phyloP scores from a whole-genome alignment of 2,329 filamentous ascomycete species.

The Fusarium nanum region DNA sequence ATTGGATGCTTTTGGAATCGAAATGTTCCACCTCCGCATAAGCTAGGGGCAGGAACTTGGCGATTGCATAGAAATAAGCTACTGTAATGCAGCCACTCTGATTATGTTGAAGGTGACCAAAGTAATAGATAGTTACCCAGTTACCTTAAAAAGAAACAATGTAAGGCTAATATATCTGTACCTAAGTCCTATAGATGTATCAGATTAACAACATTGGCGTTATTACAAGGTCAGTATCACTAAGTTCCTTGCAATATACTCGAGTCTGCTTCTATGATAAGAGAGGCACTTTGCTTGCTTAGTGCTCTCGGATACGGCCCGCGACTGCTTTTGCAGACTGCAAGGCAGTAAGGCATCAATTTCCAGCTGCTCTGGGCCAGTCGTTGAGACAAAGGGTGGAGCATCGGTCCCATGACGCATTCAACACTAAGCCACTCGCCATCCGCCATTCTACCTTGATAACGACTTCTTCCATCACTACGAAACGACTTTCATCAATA shows the following conservation, averaged over 20 bases:
- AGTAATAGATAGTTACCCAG: not conserved
- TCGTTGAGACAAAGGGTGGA: conserved; percentile 42
- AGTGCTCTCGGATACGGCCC: conserved; percentile 31
- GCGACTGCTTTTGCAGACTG: conserved; percentile 11
- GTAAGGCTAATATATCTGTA: not conserved
- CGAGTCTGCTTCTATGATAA: conserved; percentile 16
- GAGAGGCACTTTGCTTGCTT: conserved; percentile 22
- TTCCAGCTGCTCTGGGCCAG: conserved; percentile 24
- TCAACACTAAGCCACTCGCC: conserved; percentile 47
- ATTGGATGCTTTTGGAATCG: not conserved
- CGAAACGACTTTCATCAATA: conserved; percentile 20
- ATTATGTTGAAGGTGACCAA: not conserved
- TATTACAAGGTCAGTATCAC: conserved; percentile 5
- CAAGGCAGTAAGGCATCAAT: conserved; percentile 46
- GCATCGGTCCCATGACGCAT: conserved; percentile 54
- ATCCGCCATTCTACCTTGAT: conserved; percentile 42
- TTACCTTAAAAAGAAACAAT: not conserved
- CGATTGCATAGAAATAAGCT: conserved; percentile 10
- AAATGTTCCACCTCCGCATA: conserved; percentile 12
- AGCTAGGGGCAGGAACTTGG: conserved; percentile 12
- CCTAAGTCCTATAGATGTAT: not conserved
- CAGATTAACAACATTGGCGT: not conserved
- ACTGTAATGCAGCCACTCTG: conserved; percentile 4
- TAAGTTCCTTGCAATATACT: conserved; percentile 6
- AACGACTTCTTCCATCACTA: conserved; percentile 40